Conservation (phyloP, 73 alveolate genomes). For the Paraurostyla sp. region DNA sequence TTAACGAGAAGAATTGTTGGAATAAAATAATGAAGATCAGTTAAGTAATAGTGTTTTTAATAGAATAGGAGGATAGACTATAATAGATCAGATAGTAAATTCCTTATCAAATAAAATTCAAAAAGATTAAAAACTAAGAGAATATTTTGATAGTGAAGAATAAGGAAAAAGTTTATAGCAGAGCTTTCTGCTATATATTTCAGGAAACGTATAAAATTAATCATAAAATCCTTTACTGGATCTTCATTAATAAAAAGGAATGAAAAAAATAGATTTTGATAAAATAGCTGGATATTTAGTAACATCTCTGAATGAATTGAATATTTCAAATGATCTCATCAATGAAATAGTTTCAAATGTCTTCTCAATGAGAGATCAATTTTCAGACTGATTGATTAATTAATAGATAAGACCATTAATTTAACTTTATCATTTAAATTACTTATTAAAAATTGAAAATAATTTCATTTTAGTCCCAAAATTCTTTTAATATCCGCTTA, state of each 20-base stretch:
- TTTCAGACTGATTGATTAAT: not conserved
- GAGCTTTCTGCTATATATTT: not conserved
- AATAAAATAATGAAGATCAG: too few relatives aligned
- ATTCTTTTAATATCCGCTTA: too few relatives aligned
- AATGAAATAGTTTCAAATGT: not conserved
- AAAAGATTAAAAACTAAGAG: not conserved
- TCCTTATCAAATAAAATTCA: not conserved
- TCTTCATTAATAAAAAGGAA: too few relatives aligned
- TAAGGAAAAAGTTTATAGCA: not conserved
- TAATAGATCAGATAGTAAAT: not conserved
- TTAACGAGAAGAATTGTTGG: too few relatives aligned
- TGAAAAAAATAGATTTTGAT: not conserved
- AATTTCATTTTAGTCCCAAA: too few relatives aligned
- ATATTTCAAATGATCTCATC: not conserved
- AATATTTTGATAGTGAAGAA: not conserved
- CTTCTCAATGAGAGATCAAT: not conserved
- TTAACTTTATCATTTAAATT: too few relatives aligned
- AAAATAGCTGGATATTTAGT: not conserved
- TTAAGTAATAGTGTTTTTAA: too few relatives aligned
- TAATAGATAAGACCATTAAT: too few relatives aligned
- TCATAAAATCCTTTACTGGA: not conserved
- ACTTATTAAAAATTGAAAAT: too few relatives aligned
- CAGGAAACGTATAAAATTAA: not conserved
- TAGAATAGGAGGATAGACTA: too few relatives aligned
- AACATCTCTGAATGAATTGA: not conserved